Evolutionary conservation across 768 basidiomycete species (phyloP).

Genomic region (Leccinellum rugosiceps): DNA sequence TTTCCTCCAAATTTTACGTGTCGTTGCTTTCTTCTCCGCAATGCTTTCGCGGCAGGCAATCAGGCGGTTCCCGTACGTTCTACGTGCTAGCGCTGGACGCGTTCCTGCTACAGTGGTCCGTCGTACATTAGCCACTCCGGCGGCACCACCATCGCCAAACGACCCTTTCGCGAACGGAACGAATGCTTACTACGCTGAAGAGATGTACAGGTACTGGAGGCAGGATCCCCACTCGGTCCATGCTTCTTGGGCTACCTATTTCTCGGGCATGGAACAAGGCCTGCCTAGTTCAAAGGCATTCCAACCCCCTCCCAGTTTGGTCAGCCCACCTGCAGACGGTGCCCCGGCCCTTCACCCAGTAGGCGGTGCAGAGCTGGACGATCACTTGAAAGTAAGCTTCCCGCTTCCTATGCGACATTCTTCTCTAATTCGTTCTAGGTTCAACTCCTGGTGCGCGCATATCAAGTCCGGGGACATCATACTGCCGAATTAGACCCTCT

Average conservation of each 20-base stretch:
- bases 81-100: conserved; percentile 23
- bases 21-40: conserved; percentile 1
- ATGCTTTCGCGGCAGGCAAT: conserved; percentile 40
- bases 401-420: not conserved
- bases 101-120: conserved; percentile 16
- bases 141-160: conserved; percentile 64
- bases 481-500: conserved; percentile 94
- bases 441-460: conserved; percentile 96
- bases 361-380: conserved; percentile 78
- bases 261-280: conserved; percentile 89
- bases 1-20: not conserved
- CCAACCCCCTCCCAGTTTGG: conserved; percentile 72
- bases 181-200: conserved; percentile 93
- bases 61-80: conserved; percentile 31
- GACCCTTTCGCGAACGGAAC: conserved; percentile 92
- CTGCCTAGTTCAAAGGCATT: conserved; percentile 77
- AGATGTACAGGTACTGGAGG: conserved; percentile 93
- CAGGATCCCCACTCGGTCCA: conserved; percentile 92
- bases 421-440: conserved; percentile 48
- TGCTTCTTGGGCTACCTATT: conserved; percentile 92
- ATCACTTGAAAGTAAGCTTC: conserved; percentile 81
- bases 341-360: conserved; percentile 70
- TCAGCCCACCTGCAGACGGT: conserved; percentile 73
- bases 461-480: conserved; percentile 98
- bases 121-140: conserved; percentile 46